These are phyloP conservation scores for Lathyrus tuberosus DNA, from an alignment of 306 rosid species.

Conservation along the genomic window DNA sequence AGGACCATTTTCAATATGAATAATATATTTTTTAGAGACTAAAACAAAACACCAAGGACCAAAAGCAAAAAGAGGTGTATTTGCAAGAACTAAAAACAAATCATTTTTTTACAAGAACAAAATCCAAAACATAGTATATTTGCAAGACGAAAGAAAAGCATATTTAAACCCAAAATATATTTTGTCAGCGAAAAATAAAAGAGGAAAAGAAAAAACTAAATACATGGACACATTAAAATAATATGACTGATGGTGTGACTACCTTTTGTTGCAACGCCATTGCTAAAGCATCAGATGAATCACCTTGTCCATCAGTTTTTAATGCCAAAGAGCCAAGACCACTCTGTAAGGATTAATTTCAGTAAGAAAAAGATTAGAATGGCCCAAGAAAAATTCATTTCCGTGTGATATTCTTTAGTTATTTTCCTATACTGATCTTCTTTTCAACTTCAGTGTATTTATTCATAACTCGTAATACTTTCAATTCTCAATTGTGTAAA, in stretches of 20 bases:
- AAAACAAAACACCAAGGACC: no score
- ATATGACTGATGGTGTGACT: conserved; percentile 4
- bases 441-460: conserved; percentile 19
- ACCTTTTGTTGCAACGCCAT: conserved; percentile 94
- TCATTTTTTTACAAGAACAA: no score
- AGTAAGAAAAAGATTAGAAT: not conserved
- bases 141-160: no score
- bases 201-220: conserved; percentile 24
- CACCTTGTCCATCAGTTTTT: conserved; percentile 48
- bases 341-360: conserved; percentile 48
- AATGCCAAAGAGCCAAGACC: conserved; percentile 40
- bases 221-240: conserved; percentile 8
- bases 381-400: conserved; percentile 25
- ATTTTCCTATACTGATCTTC: conserved; percentile 24
- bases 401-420: conserved; percentile 12
- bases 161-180: conserved; percentile 1
- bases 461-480: conserved; percentile 20
- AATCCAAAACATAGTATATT: no score
- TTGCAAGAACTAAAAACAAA: no score
- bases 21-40: no score
- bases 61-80: no score
- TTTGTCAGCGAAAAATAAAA: conserved; percentile 6
- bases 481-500: conserved; percentile 3
- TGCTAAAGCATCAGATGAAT: conserved; percentile 70
- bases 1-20: no score